Evolutionary conservation across 2,329 filamentous ascomycete genomes (phyloP).

Genomic region (Hypoxylon sp.): DNA sequence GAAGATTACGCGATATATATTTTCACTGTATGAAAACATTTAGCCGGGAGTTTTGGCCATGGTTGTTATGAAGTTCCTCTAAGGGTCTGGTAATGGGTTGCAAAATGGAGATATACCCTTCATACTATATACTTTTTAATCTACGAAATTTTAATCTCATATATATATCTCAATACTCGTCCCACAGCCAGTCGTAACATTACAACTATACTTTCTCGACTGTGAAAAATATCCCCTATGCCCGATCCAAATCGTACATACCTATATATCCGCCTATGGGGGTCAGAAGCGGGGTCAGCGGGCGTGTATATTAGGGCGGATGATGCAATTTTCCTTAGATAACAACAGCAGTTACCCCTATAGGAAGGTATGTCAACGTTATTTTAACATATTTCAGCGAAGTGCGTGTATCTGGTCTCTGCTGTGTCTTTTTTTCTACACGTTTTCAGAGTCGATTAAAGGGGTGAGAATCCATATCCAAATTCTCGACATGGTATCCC

Average conservation of each 20-base stretch:
- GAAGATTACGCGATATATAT: background rate
- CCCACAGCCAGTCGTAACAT: background rate
- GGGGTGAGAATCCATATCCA: background rate
- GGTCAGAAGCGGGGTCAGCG: slow-evolving; percentile 30
- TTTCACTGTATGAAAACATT: slow-evolving; percentile 10
- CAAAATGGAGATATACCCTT: slow-evolving; percentile 31
- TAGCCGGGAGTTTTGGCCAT: slow-evolving; percentile 31
- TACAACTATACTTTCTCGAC: background rate
- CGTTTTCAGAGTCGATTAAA: background rate
- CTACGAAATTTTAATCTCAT: slow-evolving; percentile 24
- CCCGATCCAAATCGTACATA: slow-evolving; percentile 12
- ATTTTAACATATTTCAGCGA: no score
- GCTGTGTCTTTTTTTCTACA: background rate
- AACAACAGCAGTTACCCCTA: slow-evolving; percentile 18
- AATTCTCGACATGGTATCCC: slow-evolving; percentile 27
- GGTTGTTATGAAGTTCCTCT: slow-evolving; percentile 9
- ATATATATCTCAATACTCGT: background rate
- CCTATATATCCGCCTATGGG: background rate
- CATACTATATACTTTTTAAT: slow-evolving; percentile 22
- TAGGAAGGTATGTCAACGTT: slow-evolving; percentile 29
- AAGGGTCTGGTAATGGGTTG: slow-evolving; percentile 6
- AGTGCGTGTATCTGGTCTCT: background rate
- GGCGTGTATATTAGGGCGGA: slow-evolving; percentile 13
- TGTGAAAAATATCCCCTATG: slow-evolving; percentile 33
- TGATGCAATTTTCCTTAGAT: slow-evolving; percentile 26